These are phyloP conservation scores for Corylus heterophylla DNA, from an alignment of 306 rosid species.

Conservation along the genomic window DNA sequence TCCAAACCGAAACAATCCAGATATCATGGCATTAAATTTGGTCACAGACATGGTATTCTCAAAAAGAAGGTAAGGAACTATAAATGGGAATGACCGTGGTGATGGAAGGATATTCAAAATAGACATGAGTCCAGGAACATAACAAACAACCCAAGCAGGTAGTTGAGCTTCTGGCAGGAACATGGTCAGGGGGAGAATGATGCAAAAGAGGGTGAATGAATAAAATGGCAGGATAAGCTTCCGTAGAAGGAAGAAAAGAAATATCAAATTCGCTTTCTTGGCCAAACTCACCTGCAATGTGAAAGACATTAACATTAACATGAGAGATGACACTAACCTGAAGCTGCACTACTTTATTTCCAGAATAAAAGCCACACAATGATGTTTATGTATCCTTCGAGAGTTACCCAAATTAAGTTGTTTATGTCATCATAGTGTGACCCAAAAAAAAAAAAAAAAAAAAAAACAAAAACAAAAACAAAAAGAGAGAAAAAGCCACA, in stretches of 20 bases:
- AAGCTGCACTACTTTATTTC: slow-evolving; percentile 24
- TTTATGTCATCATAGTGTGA: not conserved
- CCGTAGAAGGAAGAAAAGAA: slow-evolving; percentile 92
- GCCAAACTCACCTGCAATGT: slow-evolving; percentile 69
- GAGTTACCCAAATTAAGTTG: not conserved
- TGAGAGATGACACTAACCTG: slow-evolving; percentile 9
- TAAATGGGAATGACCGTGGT: slow-evolving; percentile 81
- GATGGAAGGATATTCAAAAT: slow-evolving; percentile 82
- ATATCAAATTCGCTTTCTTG: slow-evolving; percentile 83
- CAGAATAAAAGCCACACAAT: slow-evolving; percentile 5
- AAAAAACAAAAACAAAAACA: no score
- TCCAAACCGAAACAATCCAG: slow-evolving; percentile 86
- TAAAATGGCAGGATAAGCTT: slow-evolving; percentile 96
- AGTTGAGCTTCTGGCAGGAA: slow-evolving; percentile 98
- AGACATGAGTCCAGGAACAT: slow-evolving; percentile 95
- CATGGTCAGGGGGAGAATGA: slow-evolving; percentile 98
- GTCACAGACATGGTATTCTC: slow-evolving; percentile 99
- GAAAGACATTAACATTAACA: slow-evolving; percentile 29
- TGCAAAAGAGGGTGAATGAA: slow-evolving; percentile 95
- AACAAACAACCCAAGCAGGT: slow-evolving; percentile 96
- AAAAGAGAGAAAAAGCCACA: no score
- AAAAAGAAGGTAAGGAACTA: slow-evolving; percentile 92
- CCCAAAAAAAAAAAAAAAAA: no score
- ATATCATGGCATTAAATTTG: slow-evolving; percentile 97
- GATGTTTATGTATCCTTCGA: not conserved